These are phyloP conservation scores for Penicillium maclennaniae DNA, from an alignment of 495 filamentous ascomycete species.

Conservation along the genomic window DNA sequence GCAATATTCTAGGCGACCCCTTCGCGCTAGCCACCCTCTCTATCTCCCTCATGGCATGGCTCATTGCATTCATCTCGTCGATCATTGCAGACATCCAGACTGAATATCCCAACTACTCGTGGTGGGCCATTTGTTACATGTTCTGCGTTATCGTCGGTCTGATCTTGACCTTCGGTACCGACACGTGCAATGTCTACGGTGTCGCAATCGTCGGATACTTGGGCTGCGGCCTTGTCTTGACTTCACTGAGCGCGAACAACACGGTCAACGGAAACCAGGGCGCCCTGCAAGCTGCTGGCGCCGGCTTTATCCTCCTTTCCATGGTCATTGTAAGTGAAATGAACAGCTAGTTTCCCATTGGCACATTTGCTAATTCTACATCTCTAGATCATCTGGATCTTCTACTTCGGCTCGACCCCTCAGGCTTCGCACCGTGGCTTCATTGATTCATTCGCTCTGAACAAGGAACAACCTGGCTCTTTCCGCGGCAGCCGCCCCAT, in stretches of 20 bases:
- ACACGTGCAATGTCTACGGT: slow-evolving; percentile 79
- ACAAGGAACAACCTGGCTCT: slow-evolving; percentile 69
- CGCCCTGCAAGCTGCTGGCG: slow-evolving; percentile 79
- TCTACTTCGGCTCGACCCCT: slow-evolving; percentile 94
- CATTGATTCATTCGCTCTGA: slow-evolving; percentile 91
- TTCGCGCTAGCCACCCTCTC: slow-evolving; percentile 93
- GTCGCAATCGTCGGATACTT: slow-evolving; percentile 90
- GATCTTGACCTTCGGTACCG: slow-evolving; percentile 73
- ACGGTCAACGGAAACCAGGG: slow-evolving; percentile 67
- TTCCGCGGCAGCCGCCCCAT: slow-evolving; percentile 63
- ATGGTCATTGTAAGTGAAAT: slow-evolving; percentile 76
- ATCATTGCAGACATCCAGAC: slow-evolving; percentile 64
- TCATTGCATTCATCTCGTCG: slow-evolving; percentile 84
- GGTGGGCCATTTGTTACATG: slow-evolving; percentile 87
- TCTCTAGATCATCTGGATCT: slow-evolving; percentile 92
- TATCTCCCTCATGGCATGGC: slow-evolving; percentile 86
- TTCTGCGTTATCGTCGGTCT: slow-evolving; percentile 77
- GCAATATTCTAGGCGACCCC: slow-evolving; percentile 91
- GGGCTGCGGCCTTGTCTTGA: slow-evolving; percentile 74
- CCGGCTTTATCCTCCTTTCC: slow-evolving; percentile 91
- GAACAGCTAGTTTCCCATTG: neutral
- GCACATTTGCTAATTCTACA: slow-evolving; percentile 6
- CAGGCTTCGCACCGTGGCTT: slow-evolving; percentile 84
- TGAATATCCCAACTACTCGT: slow-evolving; percentile 76
- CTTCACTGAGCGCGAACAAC: slow-evolving; percentile 76